Percentiles rank a stretch among this genome's conserved stretches.
phyloP scores from a whole-genome alignment of 768 basidiomycete genomes.

The Xerocomellus amylosporus region DNA sequence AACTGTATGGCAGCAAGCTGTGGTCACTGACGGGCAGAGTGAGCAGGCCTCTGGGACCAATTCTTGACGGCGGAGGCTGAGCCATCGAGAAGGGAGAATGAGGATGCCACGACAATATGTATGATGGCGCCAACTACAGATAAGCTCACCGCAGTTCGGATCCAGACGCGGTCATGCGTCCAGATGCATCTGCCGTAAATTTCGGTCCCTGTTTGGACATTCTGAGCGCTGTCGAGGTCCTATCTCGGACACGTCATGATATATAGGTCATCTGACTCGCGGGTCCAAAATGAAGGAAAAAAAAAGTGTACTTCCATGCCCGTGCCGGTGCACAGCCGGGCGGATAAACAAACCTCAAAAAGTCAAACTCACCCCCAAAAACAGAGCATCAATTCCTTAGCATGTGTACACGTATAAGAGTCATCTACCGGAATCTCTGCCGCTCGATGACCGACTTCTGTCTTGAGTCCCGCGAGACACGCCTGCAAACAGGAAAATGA shows the following conservation, averaged over 20 bases:
- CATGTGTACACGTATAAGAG: not conserved
- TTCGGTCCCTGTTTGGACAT: slow-evolving; percentile 1
- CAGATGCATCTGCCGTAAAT: slow-evolving; percentile 10
- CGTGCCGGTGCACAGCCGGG: not conserved
- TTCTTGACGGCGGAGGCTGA: slow-evolving; percentile 29
- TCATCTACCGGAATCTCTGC: slow-evolving; percentile 56
- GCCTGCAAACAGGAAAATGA: slow-evolving; percentile 46
- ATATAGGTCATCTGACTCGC: slow-evolving; percentile 5
- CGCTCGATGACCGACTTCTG: slow-evolving; percentile 80
- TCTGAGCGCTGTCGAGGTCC: slow-evolving; percentile 11
- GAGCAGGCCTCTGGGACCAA: slow-evolving; percentile 36
- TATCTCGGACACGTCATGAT: slow-evolving; percentile 13
- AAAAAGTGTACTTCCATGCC: not conserved
- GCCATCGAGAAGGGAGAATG: slow-evolving; percentile 15
- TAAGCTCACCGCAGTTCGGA: slow-evolving; percentile 13
- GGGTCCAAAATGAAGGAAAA: not conserved
- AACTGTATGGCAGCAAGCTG: rapidly evolving
- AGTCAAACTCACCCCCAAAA: slow-evolving; percentile 1
- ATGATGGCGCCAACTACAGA: not conserved
- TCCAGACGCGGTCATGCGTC: not conserved
- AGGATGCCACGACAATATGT: not conserved
- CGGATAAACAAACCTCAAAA: slow-evolving; percentile 12
- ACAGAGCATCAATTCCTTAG: not conserved
- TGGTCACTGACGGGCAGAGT: slow-evolving; percentile 37
- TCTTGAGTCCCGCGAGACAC: slow-evolving; percentile 65